A percentile compares a stretch with the other conserved stretches of the same genome.
phyloP scores from a whole-genome alignment of 768 basidiomycete species.

The Punctularia strigosozonata region DNA sequence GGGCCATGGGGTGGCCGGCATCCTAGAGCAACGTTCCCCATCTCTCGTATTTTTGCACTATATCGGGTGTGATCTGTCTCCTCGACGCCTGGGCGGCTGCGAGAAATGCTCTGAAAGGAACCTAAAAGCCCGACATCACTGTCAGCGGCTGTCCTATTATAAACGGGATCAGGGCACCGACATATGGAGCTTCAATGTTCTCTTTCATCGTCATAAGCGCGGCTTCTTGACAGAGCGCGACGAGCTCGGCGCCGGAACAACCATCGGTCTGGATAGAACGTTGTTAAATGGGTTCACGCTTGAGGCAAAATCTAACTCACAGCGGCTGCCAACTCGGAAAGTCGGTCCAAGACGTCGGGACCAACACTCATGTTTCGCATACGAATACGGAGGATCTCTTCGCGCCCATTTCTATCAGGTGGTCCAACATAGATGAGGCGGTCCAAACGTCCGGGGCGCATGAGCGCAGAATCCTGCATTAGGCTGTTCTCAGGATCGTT shows the following conservation, averaged over 20 bases:
- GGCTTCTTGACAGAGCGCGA: constrained; percentile 90
- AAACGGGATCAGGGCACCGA: constrained; percentile 27
- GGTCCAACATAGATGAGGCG: constrained; percentile 91
- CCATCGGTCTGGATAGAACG: constrained; percentile 61
- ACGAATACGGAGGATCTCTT: constrained; percentile 78
- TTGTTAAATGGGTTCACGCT: constrained; percentile 3
- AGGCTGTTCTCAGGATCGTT: neutral
- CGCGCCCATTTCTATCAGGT: constrained; percentile 67
- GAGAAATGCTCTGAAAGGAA: constrained; percentile 62
- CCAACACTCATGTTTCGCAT: constrained; percentile 70
- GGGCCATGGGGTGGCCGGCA: too few relatives aligned
- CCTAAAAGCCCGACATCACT: constrained; percentile 29
- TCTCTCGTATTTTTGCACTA: constrained; percentile 55
- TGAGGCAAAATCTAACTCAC: too few relatives aligned
- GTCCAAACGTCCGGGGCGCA: constrained; percentile 92
- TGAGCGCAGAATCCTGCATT: constrained; percentile 88
- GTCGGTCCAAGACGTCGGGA: constrained; percentile 28
- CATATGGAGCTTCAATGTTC: constrained; percentile 66
- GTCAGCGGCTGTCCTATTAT: constrained; percentile 1
- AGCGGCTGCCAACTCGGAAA: too few relatives aligned
- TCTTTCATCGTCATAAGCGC: constrained; percentile 86
- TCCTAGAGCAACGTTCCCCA: too few relatives aligned
- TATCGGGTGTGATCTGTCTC: constrained; percentile 74
- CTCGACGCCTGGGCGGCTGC: constrained; percentile 62
- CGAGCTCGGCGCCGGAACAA: constrained; percentile 93